A percentile compares a stretch with the other conserved stretches of the same genome.
Conservation (phyloP, 371 early-diverging fungal genomes). For the Rhizomucor pusillus region DNA sequence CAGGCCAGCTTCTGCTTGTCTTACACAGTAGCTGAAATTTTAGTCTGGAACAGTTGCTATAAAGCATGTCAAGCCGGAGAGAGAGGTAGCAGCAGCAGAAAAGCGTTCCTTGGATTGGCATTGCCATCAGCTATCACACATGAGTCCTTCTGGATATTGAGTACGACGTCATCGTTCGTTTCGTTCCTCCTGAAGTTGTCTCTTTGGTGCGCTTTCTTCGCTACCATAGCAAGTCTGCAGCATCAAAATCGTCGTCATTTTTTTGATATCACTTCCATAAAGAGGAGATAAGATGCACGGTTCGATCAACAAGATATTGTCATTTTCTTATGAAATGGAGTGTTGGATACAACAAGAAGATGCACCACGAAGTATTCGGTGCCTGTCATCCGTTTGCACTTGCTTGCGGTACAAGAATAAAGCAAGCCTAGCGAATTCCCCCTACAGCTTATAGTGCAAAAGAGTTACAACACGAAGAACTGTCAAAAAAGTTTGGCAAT, state of each 20-base stretch:
- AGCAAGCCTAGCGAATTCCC: neutral
- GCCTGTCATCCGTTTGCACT: neutral
- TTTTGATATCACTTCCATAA: too few relatives aligned
- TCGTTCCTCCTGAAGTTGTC: neutral
- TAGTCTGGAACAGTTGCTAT: too few relatives aligned
- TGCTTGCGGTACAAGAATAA: neutral
- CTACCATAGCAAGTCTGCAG: neutral
- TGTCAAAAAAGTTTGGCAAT: neutral
- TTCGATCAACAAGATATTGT: too few relatives aligned
- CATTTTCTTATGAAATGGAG: too few relatives aligned
- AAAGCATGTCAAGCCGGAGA: too few relatives aligned
- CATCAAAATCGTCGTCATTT: neutral
- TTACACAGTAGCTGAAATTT: too few relatives aligned
- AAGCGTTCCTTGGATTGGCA: constrained; percentile 1
- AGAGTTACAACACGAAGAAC: neutral
- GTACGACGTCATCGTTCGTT: neutral
- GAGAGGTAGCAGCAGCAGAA: neutral
- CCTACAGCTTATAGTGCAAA: neutral
- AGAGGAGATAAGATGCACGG: too few relatives aligned
- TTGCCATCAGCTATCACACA: neutral
- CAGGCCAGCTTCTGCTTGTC: neutral
- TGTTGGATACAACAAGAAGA: neutral
- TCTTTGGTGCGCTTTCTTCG: neutral
- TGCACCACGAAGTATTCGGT: neutral
- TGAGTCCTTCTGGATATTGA: neutral